Percentiles rank a stretch among this genome's conserved stretches.
Evolutionary conservation across 2,329 filamentous ascomycete species (phyloP).

Genomic region (Neoascochyta sp.): DNA sequence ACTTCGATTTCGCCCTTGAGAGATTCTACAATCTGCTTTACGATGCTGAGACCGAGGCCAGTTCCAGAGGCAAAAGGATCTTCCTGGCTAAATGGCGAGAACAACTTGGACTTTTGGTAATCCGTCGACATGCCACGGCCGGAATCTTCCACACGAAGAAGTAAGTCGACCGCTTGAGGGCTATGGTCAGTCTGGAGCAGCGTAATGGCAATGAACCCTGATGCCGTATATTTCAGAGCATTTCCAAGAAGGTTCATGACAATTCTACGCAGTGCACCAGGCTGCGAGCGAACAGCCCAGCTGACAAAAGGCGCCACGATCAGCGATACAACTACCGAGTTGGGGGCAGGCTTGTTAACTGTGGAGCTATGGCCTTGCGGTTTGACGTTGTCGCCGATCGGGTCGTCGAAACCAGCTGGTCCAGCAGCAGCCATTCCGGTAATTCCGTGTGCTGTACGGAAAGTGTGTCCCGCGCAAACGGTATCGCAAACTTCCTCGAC

Average conservation of each 20-base stretch:
- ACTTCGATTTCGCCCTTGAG: conserved; percentile 32
- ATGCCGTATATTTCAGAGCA: conserved; percentile 34
- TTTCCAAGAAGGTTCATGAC: conserved; percentile 38
- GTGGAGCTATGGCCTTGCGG: conserved; percentile 15
- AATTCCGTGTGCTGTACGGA: conserved; percentile 30
- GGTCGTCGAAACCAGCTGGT: conserved; percentile 15
- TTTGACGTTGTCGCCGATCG: conserved; percentile 5
- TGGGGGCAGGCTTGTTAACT: conserved; percentile 2
- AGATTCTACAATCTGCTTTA: conserved; percentile 35
- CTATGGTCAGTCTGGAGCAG: conserved; percentile 16
- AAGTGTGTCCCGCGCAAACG: conserved; percentile 50
- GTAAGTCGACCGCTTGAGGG: conserved; percentile 16
- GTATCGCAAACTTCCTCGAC: conserved; percentile 55
- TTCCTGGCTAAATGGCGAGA: conserved; percentile 36
- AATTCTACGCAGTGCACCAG: conserved; percentile 32
- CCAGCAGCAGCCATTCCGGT: conserved; percentile 23
- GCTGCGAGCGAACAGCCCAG: conserved; percentile 30
- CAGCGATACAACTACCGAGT: conserved; percentile 26
- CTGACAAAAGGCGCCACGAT: conserved; percentile 27
- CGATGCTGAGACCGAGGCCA: conserved; percentile 36
- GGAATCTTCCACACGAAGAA: conserved; percentile 38
- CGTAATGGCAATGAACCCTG: conserved; percentile 28
- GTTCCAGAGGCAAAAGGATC: conserved; percentile 33
- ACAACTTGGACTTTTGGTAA: conserved; percentile 31
- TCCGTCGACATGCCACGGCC: conserved; percentile 37